A percentile compares a stretch with the other conserved stretches of the same genome.
Evolutionary conservation across 805 yeast species (phyloP).

Genomic region (Danielozyma ontarioensis): DNA sequence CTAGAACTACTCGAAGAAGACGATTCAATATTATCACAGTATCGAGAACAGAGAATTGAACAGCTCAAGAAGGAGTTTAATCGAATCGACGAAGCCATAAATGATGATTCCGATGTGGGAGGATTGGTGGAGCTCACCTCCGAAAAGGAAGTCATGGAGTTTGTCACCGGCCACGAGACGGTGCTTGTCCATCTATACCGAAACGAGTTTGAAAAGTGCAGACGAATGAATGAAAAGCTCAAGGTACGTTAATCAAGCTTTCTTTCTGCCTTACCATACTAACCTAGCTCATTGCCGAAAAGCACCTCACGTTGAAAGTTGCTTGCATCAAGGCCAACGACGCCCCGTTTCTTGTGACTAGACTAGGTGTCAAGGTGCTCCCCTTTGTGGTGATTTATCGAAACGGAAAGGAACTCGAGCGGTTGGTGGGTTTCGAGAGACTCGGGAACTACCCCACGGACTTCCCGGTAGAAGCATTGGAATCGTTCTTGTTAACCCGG

Average conservation of each 20-base stretch:
- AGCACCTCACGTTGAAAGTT: constrained; percentile 52
- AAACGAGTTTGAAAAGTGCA: constrained; percentile 56
- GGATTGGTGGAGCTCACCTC: constrained; percentile 36
- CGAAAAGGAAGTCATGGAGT: constrained; percentile 55
- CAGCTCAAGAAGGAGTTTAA: constrained; percentile 46
- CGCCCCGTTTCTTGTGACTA: constrained; percentile 69
- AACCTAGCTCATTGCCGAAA: constrained; percentile 41
- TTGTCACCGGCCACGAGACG: constrained; percentile 36
- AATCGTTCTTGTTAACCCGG: constrained; percentile 19
- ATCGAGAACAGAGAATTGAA: constrained; percentile 60
- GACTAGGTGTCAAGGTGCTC: constrained; percentile 57
- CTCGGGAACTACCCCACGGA: constrained; percentile 43
- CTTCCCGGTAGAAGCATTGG: constrained; percentile 47
- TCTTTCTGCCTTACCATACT: constrained; percentile 1
- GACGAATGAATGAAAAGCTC: constrained; percentile 46
- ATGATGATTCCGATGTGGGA: constrained; percentile 28
- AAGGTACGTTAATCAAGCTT: constrained; percentile 3
- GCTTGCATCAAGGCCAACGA: constrained; percentile 52
- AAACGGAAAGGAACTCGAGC: constrained; percentile 52
- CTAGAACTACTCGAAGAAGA: constrained; percentile 40
- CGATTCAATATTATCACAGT: constrained; percentile 39
- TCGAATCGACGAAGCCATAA: constrained; percentile 23
- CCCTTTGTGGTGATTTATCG: constrained; percentile 66
- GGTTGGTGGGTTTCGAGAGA: constrained; percentile 67
- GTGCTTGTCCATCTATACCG: constrained; percentile 62